These are phyloP conservation scores for Mortierella sp. DNA, from an alignment of 371 early-diverging fungal species.

Conservation along the genomic window DNA sequence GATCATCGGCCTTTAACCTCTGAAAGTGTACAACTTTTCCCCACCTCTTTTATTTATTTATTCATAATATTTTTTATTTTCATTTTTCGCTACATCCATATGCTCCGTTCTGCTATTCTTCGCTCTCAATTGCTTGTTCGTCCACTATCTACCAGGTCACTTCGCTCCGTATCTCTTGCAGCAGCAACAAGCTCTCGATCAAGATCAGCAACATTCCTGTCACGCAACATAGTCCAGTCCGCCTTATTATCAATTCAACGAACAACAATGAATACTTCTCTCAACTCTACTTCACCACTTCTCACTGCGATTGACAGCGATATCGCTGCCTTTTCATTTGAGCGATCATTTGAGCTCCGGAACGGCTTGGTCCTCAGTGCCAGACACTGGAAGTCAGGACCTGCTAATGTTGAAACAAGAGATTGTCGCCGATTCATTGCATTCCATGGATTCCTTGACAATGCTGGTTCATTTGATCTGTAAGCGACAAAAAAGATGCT, in stretches of 20 bases:
- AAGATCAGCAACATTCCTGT: not conserved
- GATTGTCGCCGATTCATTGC: conserved; percentile 52
- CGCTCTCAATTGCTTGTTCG: not conserved
- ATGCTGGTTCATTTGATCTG: conserved; percentile 52
- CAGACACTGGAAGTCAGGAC: conserved; percentile 40
- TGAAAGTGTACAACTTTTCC: not conserved
- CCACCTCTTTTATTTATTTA: not conserved
- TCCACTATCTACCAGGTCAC: not conserved
- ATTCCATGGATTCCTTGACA: conserved; percentile 53
- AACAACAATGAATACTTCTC: conserved; percentile 14
- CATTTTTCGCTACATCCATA: not conserved
- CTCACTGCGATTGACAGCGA: not conserved
- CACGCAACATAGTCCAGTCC: not conserved
- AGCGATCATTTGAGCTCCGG: conserved; percentile 31
- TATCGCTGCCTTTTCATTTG: conserved; percentile 11
- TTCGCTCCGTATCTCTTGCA: not conserved
- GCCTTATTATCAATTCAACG: not conserved
- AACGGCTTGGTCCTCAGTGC: conserved; percentile 42
- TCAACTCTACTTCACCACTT: not conserved
- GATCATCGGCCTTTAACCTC: not conserved
- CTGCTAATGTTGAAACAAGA: conserved; percentile 13
- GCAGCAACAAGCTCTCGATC: not conserved
- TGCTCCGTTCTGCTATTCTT: not conserved
- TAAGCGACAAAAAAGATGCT: conserved; percentile 14
- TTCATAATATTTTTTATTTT: too few relatives aligned